These are phyloP conservation scores for Scortechinia acanthostroma DNA, from an alignment of 2,329 filamentous ascomycete genomes.

Conservation along the genomic window DNA sequence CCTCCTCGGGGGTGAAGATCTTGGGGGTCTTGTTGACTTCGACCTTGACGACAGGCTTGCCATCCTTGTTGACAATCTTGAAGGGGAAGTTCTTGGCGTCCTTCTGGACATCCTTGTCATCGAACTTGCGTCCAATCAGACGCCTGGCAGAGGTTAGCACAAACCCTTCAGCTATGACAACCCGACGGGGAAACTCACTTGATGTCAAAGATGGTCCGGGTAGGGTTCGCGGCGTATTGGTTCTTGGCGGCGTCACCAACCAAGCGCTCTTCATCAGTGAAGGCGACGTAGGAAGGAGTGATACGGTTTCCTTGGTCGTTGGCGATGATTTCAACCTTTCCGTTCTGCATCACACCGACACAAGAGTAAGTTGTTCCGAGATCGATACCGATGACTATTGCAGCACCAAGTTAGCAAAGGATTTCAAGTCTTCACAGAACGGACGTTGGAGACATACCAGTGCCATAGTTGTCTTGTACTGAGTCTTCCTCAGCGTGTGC, in stretches of 20 bases:
- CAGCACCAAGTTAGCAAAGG: conserved; percentile 6
- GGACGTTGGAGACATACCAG: conserved; percentile 31
- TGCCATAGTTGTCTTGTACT: conserved; percentile 68
- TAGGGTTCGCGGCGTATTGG: conserved; percentile 77
- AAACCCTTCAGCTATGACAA: not conserved
- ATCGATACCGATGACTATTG: conserved; percentile 83
- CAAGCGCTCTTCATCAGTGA: conserved; percentile 92
- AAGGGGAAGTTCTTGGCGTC: conserved; percentile 99
- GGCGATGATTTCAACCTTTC: conserved; percentile 89
- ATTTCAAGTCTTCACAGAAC: conserved; percentile 5
- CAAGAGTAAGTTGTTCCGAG: conserved; percentile 84
- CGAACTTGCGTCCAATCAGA: conserved; percentile 77
- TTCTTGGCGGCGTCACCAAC: conserved; percentile 98
- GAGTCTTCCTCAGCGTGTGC: conserved; percentile 65
- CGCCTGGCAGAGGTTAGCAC: conserved; percentile 46
- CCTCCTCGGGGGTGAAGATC: conserved; percentile 73
- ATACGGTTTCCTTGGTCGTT: conserved; percentile 97
- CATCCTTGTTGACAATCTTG: conserved; percentile 82
- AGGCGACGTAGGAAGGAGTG: conserved; percentile 89
- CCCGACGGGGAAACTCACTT: conserved; percentile 55
- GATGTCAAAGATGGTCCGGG: conserved; percentile 71
- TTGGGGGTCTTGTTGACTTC: conserved; percentile 42
- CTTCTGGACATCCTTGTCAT: conserved; percentile 78
- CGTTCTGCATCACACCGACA: conserved; percentile 92
- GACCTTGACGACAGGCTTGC: conserved; percentile 80